Conservation (phyloP, 2,329 filamentous ascomycete species). For the Ascochyta pisi region DNA sequence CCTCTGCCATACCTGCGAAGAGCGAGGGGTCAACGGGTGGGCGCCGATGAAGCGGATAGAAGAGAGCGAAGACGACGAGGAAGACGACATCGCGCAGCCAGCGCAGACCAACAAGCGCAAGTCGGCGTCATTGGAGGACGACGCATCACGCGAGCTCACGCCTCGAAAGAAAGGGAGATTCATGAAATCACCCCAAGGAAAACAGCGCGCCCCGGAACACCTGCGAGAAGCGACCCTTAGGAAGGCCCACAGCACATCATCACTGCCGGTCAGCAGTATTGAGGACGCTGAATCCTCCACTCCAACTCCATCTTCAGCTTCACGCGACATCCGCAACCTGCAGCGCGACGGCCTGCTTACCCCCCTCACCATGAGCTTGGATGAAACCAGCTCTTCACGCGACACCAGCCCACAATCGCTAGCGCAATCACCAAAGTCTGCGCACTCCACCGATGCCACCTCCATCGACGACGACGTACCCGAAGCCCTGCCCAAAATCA, state of each 20-base stretch:
- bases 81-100: slow-evolving; percentile 24
- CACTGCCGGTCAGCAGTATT: slow-evolving; percentile 42
- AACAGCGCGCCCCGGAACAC: slow-evolving; percentile 21
- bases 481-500: slow-evolving; percentile 24
- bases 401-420: slow-evolving; percentile 41
- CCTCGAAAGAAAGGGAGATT: slow-evolving; percentile 21
- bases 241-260: slow-evolving; percentile 43
- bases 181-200: slow-evolving; percentile 18
- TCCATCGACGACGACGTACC: slow-evolving; percentile 44
- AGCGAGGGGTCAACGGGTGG: slow-evolving; percentile 81
- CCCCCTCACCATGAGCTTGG: slow-evolving; percentile 36
- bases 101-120: slow-evolving; percentile 37
- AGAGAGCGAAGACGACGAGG: slow-evolving; percentile 45
- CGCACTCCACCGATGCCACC: slow-evolving; percentile 48
- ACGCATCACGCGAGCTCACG: slow-evolving; percentile 22
- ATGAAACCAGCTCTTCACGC: slow-evolving; percentile 39
- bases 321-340: slow-evolving; percentile 33
- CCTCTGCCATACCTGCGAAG: slow-evolving; percentile 87
- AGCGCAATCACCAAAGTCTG: slow-evolving; percentile 43
- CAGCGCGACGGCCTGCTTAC: slow-evolving; percentile 42
- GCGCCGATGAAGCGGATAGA: slow-evolving; percentile 54
- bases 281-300: slow-evolving; percentile 35
- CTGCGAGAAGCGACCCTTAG: slow-evolving; percentile 38
- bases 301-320: slow-evolving; percentile 17
- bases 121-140: slow-evolving; percentile 26